A percentile compares a stretch with the other conserved stretches of the same genome.
phyloP scores from a whole-genome alignment of 1,284 basidiomycete species.

The Trichosporon faecale region DNA sequence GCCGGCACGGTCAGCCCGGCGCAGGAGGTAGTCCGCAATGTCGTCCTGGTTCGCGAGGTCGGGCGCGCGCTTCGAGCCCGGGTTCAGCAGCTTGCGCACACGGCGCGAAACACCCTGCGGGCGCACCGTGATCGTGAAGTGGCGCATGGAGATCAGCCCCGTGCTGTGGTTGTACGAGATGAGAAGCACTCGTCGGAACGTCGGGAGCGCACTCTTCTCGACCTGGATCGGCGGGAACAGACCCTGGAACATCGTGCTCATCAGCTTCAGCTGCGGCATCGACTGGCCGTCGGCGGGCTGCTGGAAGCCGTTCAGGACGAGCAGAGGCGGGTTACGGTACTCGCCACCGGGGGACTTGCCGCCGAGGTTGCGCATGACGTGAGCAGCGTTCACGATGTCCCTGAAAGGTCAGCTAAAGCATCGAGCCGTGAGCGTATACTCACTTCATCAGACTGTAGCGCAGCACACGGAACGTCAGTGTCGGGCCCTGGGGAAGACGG shows the following conservation, averaged over 20 bases:
- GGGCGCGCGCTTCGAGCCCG: slow-evolving; percentile 54
- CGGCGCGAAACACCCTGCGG: slow-evolving; percentile 90
- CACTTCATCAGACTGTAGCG: slow-evolving; percentile 81
- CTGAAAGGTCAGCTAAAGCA: slow-evolving; percentile 15
- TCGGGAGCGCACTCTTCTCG: slow-evolving; percentile 73
- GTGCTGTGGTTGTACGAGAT: slow-evolving; percentile 85
- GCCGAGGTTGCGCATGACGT: slow-evolving; percentile 40
- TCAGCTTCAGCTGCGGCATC: slow-evolving; percentile 54
- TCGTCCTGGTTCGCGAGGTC: slow-evolving; percentile 87
- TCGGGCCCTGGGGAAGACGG: slow-evolving; percentile 87
- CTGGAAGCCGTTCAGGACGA: slow-evolving; percentile 56
- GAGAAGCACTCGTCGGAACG: slow-evolving; percentile 85
- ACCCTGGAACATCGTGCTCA: slow-evolving; percentile 57
- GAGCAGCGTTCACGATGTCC: slow-evolving; percentile 19
- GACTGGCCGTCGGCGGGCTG: slow-evolving; percentile 51
- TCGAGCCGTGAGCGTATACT: slow-evolving; percentile 19
- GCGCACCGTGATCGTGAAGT: slow-evolving; percentile 93
- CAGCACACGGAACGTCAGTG: slow-evolving; percentile 88
- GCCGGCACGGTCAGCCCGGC: slow-evolving; percentile 58
- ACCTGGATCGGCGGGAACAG: slow-evolving; percentile 58
- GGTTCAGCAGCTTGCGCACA: slow-evolving; percentile 75
- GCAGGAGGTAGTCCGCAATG: slow-evolving; percentile 89
- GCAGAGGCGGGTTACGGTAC: slow-evolving; percentile 52
- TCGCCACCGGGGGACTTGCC: slow-evolving; percentile 50
- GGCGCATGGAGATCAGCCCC: slow-evolving; percentile 86